Conservation (phyloP, 257 asterid genomes). For the Lavandula angustifolia region DNA sequence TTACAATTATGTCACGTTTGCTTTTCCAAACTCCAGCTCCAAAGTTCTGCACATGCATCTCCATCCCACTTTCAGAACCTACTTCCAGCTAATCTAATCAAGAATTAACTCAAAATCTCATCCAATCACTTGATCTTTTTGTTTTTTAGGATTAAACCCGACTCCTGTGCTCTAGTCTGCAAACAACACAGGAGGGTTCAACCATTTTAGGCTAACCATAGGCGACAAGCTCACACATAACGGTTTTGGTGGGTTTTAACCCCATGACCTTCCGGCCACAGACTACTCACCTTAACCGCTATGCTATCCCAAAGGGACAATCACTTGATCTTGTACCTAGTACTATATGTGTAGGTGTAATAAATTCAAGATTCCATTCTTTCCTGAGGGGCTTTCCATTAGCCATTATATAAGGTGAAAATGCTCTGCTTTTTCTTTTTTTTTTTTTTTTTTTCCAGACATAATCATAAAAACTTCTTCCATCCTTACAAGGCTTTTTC, state of each 20-base stretch:
- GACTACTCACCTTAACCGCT: no score
- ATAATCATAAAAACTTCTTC: constrained; percentile 4
- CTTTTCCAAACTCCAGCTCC: constrained; percentile 52
- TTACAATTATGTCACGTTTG: constrained; percentile 38
- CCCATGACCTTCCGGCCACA: no score
- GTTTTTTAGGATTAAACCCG: no score
- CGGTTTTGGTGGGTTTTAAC: no score
- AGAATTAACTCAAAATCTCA: neutral
- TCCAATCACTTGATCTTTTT: neutral
- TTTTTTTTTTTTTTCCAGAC: neutral
- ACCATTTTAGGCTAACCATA: no score
- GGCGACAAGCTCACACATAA: no score
- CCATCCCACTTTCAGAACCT: constrained; percentile 27
- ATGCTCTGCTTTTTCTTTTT: neutral
- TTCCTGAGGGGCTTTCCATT: constrained; percentile 15
- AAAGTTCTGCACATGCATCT: constrained; percentile 35
- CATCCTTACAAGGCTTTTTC: constrained; percentile 11
- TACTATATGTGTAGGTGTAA: no score
- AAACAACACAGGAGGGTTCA: no score
- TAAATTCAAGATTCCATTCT: constrained; percentile 4
- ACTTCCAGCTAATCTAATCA: neutral
- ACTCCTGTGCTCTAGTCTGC: no score
- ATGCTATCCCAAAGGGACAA: no score
- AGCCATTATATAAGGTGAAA: constrained; percentile 30
- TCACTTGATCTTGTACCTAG: no score